Conservation (phyloP, 2,329 filamentous ascomycete genomes). For the Fusarium cicatricum region DNA sequence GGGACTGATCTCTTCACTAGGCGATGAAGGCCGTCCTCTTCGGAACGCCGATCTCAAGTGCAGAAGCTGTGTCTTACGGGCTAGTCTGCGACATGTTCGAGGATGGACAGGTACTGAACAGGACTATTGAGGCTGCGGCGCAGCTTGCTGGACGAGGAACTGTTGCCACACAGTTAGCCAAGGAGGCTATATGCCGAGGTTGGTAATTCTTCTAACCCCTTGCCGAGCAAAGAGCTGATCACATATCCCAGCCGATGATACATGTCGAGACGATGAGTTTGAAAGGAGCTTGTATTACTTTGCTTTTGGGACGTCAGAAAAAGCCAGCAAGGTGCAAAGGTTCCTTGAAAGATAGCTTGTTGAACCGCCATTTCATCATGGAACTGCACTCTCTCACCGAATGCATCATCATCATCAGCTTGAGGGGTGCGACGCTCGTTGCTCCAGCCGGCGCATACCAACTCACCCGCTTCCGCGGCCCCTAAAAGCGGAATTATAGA, state of each 20-base stretch:
- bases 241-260: slow-evolving; percentile 33
- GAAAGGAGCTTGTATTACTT: slow-evolving; percentile 49
- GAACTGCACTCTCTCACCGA: background rate
- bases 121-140: slow-evolving; percentile 38
- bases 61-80: slow-evolving; percentile 24
- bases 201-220: slow-evolving; percentile 7
- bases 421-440: slow-evolving; percentile 2
- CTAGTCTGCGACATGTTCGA: slow-evolving; percentile 34
- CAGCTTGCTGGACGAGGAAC: background rate
- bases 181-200: slow-evolving; percentile 45
- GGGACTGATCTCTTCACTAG: slow-evolving; percentile 23
- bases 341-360: background rate
- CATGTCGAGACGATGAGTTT: slow-evolving; percentile 44
- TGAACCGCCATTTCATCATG: background rate
- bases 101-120: slow-evolving; percentile 33
- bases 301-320: slow-evolving; percentile 44
- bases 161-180: slow-evolving; percentile 40
- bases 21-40: slow-evolving; percentile 44
- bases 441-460: slow-evolving; percentile 29
- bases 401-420: slow-evolving; percentile 2
- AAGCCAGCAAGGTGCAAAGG: slow-evolving; percentile 13
- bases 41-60: slow-evolving; percentile 39
- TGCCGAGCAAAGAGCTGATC: background rate
- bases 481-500: slow-evolving; percentile 3
- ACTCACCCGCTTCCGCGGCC: slow-evolving; percentile 3